Percentiles rank a stretch among this genome's conserved stretches.
Evolutionary conservation across 2,329 filamentous ascomycete species (phyloP).

Genomic region (Calonectria pseudoreteaudii): DNA sequence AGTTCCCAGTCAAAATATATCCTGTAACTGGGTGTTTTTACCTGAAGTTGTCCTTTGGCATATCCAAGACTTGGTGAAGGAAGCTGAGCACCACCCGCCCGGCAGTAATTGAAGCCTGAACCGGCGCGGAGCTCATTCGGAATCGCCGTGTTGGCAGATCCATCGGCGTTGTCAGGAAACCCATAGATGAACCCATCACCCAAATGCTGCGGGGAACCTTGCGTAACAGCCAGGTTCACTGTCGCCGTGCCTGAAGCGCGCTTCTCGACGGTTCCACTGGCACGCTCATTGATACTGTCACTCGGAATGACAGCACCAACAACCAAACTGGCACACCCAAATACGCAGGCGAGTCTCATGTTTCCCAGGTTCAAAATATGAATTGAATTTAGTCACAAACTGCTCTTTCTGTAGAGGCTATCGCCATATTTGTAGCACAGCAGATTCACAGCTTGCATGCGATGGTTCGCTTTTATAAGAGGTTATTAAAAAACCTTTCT

Average conservation of each 20-base stretch:
- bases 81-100: not conserved
- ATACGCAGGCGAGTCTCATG: not conserved
- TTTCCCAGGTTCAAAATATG: not conserved
- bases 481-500: not conserved
- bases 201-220: not conserved
- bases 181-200: not conserved
- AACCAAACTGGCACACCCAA: not conserved
- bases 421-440: not conserved
- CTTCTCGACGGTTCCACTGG: not conserved
- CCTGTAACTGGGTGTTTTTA: not conserved
- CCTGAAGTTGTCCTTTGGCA: not conserved
- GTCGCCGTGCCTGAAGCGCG: not conserved
- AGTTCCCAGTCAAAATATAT: not conserved
- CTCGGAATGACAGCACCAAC: not conserved
- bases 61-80: not conserved
- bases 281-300: not conserved
- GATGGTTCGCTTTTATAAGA: not conserved
- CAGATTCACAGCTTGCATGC: not conserved
- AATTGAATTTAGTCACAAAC: not conserved
- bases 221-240: not conserved
- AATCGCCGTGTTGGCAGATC: not conserved
- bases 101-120: not conserved
- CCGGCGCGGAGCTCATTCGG: not conserved
- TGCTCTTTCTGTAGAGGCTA: not conserved
- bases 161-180: not conserved